A percentile compares a stretch with the other conserved stretches of the same genome.
Evolutionary conservation across 305 asterid species (phyloP).

Genomic region (Withania somnifera): DNA sequence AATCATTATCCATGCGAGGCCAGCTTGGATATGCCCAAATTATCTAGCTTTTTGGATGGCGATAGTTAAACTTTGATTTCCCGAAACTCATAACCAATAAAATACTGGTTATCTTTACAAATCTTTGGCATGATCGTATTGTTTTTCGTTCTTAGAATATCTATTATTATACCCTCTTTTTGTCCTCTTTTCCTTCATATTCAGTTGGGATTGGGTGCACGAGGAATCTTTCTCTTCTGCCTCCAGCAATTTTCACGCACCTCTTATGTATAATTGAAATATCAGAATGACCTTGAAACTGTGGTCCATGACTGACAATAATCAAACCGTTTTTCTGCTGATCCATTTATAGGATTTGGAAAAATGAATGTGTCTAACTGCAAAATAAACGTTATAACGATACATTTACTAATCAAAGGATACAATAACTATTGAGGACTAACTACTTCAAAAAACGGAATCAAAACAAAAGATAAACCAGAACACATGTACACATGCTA

Average conservation of each 20-base stretch:
- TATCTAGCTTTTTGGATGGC: background rate
- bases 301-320: background rate
- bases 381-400: background rate
- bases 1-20: too few species aligned
- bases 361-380: background rate
- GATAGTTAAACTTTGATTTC: background rate
- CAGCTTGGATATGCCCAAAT: background rate
- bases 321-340: background rate
- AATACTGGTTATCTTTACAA: background rate
- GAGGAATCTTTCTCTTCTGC: background rate
- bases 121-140: background rate
- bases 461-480: background rate
- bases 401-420: background rate
- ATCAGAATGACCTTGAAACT: background rate
- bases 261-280: background rate
- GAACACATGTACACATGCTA: constrained; percentile 2
- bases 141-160: background rate
- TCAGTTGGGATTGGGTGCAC: background rate
- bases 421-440: background rate
- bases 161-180: background rate
- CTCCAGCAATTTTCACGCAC: background rate
- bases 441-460: background rate
- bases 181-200: background rate
- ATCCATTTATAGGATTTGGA: background rate
- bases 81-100: background rate